phyloP scores from a whole-genome alignment of 2,329 filamentous ascomycete species.

The Penicillium sp. region DNA sequence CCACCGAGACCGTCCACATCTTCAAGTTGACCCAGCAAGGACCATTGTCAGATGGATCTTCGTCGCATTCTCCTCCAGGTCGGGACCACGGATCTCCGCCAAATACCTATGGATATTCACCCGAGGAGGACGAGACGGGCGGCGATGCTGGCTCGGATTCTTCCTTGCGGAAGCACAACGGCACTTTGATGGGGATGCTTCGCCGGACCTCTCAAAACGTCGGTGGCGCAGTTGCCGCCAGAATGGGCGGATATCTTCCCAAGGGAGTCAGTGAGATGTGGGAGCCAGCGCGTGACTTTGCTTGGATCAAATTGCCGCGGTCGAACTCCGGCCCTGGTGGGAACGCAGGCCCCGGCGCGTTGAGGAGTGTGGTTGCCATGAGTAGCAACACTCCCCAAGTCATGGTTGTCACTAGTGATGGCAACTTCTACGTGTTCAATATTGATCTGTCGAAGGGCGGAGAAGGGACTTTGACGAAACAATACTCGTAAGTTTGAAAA shows the following conservation, averaged over 20 bases:
- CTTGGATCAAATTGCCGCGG: slow-evolving; percentile 90
- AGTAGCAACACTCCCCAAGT: slow-evolving; percentile 91
- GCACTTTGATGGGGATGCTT: slow-evolving; percentile 84
- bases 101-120: slow-evolving; percentile 29
- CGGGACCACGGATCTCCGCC: slow-evolving; percentile 29
- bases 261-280: slow-evolving; percentile 96
- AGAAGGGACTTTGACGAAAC: slow-evolving; percentile 85
- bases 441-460: slow-evolving; percentile 94
- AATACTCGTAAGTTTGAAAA: slow-evolving; percentile 75
- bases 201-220: slow-evolving; percentile 94
- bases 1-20: slow-evolving; percentile 93
- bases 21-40: slow-evolving; percentile 68
- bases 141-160: slow-evolving; percentile 37
- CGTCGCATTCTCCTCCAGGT: slow-evolving; percentile 26
- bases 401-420: slow-evolving; percentile 97
- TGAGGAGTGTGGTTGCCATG: slow-evolving; percentile 95
- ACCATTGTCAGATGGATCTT: slow-evolving; percentile 29
- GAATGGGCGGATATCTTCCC: slow-evolving; percentile 87
- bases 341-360: slow-evolving; percentile 51
- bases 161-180: slow-evolving; percentile 55
- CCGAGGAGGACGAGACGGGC: slow-evolving; percentile 34
- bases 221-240: slow-evolving; percentile 81
- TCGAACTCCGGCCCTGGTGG: slow-evolving; percentile 39
- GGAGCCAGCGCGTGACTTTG: slow-evolving; percentile 93
- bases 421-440: slow-evolving; percentile 90